phyloP scores from a whole-genome alignment of 768 basidiomycete genomes.

The Rhodocollybia butyracea region DNA sequence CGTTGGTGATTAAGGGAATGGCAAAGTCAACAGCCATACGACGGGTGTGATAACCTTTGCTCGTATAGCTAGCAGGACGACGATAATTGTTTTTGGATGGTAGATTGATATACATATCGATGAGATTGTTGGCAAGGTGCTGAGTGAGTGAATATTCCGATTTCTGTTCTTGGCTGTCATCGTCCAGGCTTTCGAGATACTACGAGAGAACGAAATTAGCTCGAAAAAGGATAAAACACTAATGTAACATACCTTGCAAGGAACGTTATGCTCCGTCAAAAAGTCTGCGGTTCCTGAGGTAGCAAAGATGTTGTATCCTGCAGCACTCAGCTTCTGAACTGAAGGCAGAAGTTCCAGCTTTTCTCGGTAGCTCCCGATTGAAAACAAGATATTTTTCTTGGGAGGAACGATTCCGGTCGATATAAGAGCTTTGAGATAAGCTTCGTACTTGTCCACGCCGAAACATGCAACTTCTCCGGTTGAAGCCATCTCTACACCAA shows the following conservation, averaged over 20 bases:
- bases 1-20: conserved; percentile 94
- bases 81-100: conserved; percentile 98
- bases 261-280: conserved; percentile 92
- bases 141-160: conserved; percentile 97
- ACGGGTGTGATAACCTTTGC: conserved; percentile 94
- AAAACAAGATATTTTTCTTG: conserved; percentile 97
- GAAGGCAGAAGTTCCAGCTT: conserved; percentile 95
- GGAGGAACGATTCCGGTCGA: conserved; percentile 94
- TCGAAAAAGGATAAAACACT: background rate
- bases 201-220: conserved; percentile 21
- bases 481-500: conserved; percentile 99
- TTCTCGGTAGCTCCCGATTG: conserved; percentile 95
- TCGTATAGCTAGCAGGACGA: conserved; percentile 94
- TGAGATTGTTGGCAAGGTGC: conserved; percentile 94
- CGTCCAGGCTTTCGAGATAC: conserved; percentile 89
- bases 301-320: conserved; percentile 95
- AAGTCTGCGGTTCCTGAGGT: conserved; percentile 98
- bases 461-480: conserved; percentile 99
- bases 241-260: conserved; percentile 79
- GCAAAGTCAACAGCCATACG: conserved; percentile 99
- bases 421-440: conserved; percentile 94
- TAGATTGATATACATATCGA: conserved; percentile 99
- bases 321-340: conserved; percentile 89
- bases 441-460: conserved; percentile 96
- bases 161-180: conserved; percentile 78